Base-by-base conservation (phyloP, 2,329 filamentous ascomycete genomes). In the Colletotrichum liaoningense region DNA sequence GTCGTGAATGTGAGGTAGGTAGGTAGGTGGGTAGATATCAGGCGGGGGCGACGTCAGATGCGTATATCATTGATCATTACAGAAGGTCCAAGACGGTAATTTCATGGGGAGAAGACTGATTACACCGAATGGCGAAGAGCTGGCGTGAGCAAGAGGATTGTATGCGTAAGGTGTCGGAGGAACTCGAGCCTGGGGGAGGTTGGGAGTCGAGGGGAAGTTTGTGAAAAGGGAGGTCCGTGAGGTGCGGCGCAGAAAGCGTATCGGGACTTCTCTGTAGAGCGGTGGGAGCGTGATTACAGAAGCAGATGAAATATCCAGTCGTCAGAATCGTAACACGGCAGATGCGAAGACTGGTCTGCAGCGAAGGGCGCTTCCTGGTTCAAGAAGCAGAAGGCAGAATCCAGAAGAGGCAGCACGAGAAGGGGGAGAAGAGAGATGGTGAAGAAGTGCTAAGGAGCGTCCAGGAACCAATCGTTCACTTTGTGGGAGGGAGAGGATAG, bases 41-140 rank as follows among this genome's bases (percentile, higher is more conserved):
- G 56, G 67, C 66, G 70, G 70, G 56, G 68, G 57, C 38, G 63
- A 30, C 56, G 46, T 73, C 64, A 75, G 73, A 57, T 26, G 75
- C 73, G 74, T 73, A 67, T 69, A 65, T 75, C 74, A 75, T 75
- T 73, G 69, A 72, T 75, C 73, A 75, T 75, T 75, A 73, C 58
- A 69, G 52, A 56, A 73, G 74, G 30, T 75, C 64, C 72, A 62
- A 55, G 58, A 42, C 57, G 54, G 62, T 22, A 55, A 52, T 46
- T 16, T 74, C 68, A 72, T 63, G 22, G 63, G 30, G 35, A 67
- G 5, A 63, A 28, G 38, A 74, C 57, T 24, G 38, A 74, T 63
- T 63, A 67, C 49, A 67, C 68, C 63, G 26, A 24, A 65, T 24
- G 59, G 52, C 57, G 56, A 58, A 69, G 24, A 35, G 38, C 22